These are phyloP conservation scores for Herpetomonas muscarum DNA, from an alignment of 208 protist species.

Conservation along the genomic window DNA sequence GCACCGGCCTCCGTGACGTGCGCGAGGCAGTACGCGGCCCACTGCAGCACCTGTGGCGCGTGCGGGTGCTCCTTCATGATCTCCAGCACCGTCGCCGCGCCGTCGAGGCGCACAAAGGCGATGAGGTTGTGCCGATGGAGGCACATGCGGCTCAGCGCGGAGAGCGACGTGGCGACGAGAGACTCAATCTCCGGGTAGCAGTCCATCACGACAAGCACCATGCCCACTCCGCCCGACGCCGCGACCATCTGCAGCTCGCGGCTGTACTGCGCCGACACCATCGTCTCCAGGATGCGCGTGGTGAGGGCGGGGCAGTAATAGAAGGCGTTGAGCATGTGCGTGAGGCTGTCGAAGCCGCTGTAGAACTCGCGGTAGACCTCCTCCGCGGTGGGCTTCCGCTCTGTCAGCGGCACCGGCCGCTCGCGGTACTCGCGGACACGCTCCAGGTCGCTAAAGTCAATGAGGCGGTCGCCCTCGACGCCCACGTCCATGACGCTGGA, in stretches of 20 bases:
- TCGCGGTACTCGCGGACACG: conserved; percentile 7
- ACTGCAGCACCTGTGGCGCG: conserved; percentile 53
- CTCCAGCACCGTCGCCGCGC: conserved; percentile 69
- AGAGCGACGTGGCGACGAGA: conserved; percentile 56
- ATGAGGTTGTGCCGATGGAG: conserved; percentile 50
- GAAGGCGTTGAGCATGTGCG: conserved; percentile 73
- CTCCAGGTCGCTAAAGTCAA: conserved; percentile 33
- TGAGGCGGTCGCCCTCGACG: conserved; percentile 22
- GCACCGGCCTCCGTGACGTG: conserved; percentile 33
- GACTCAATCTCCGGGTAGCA: conserved; percentile 65
- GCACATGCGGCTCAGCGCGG: conserved; percentile 57
- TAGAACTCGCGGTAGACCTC: conserved; percentile 76
- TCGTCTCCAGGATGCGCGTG: conserved; percentile 41
- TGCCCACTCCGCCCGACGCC: conserved; percentile 48
- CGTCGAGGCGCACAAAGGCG: conserved; percentile 65
- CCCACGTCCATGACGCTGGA: conserved; percentile 26
- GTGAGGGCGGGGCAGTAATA: conserved; percentile 47
- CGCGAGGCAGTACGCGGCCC: conserved; percentile 59
- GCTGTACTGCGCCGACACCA: conserved; percentile 28
- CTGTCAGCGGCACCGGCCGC: conserved; percentile 21
- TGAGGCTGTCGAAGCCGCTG: conserved; percentile 55
- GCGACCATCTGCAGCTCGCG: conserved; percentile 34
- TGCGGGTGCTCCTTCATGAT: conserved; percentile 81
- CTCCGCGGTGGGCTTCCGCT: conserved; percentile 35
- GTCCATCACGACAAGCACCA: conserved; percentile 79